Percentiles rank a stretch among this genome's conserved stretches.
phyloP scores from a whole-genome alignment of 257 asterid genomes.

The Orobanche coerulescens region DNA sequence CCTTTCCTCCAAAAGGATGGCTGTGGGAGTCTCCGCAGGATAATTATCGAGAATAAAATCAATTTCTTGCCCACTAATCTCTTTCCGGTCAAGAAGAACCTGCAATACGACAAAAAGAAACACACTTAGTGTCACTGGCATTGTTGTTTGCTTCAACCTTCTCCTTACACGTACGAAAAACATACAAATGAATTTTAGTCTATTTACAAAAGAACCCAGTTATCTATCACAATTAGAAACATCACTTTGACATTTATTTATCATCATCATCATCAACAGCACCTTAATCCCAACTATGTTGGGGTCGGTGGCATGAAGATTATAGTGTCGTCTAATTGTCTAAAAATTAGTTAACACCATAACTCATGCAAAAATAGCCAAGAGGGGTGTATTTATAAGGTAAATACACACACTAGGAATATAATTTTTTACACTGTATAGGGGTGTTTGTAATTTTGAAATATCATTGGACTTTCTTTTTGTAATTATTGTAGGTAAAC shows the following conservation, averaged over 20 bases:
- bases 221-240: background rate
- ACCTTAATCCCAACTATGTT: too few species aligned
- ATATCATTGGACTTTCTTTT: background rate
- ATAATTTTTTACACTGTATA: too few species aligned
- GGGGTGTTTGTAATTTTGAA: background rate
- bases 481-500: background rate
- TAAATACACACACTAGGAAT: too few species aligned
- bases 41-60: slow-evolving; percentile 62
- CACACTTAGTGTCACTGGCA: background rate
- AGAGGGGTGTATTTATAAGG: too few species aligned
- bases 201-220: background rate
- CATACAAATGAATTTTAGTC: background rate
- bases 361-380: too few species aligned
- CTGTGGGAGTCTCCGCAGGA: slow-evolving; percentile 67
- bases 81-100: slow-evolving; percentile 82
- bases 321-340: too few species aligned
- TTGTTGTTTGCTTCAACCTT: background rate
- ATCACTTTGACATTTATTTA: too few species aligned
- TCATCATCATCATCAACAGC: too few species aligned
- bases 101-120: slow-evolving; percentile 21
- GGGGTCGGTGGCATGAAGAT: too few species aligned
- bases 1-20: slow-evolving; percentile 60
- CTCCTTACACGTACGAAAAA: background rate
- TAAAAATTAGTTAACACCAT: too few species aligned
- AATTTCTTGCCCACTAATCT: slow-evolving; percentile 71